These are phyloP conservation scores for Trypanosoma caninum DNA, from an alignment of 208 protist genomes.

Conservation along the genomic window DNA sequence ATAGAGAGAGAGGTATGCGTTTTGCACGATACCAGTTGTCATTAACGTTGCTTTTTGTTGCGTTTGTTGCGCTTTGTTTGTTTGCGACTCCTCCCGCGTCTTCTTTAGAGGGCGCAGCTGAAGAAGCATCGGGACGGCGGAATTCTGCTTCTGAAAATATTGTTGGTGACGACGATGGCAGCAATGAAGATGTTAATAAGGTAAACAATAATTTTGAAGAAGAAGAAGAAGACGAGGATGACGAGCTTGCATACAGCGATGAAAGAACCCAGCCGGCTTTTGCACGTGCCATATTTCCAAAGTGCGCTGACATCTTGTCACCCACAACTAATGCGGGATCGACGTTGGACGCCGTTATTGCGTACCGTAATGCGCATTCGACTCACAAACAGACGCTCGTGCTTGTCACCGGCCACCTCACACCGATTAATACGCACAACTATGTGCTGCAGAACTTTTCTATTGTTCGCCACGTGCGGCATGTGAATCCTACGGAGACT, in stretches of 20 bases:
- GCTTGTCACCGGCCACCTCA: slow-evolving; percentile 52
- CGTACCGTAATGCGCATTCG: slow-evolving; percentile 62
- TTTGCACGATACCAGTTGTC: neutral
- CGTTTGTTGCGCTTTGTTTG: slow-evolving; percentile 8
- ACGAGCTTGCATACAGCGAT: slow-evolving; percentile 2
- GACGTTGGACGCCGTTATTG: slow-evolving; percentile 41
- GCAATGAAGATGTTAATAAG: too few relatives aligned
- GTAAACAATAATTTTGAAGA: slow-evolving; percentile 8
- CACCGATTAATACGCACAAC: slow-evolving; percentile 35
- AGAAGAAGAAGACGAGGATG: slow-evolving; percentile 34
- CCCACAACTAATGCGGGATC: slow-evolving; percentile 50
- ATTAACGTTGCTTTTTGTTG: slow-evolving; percentile 5
- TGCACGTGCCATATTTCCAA: slow-evolving; percentile 55
- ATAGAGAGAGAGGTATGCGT: slow-evolving; percentile 2
- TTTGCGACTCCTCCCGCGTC: neutral
- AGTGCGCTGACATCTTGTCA: slow-evolving; percentile 28
- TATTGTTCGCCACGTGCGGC: slow-evolving; percentile 67
- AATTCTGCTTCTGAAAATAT: neutral
- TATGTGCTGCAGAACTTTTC: slow-evolving; percentile 88
- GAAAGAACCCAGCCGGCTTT: neutral
- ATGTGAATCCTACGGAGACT: slow-evolving; percentile 52
- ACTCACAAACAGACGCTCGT: slow-evolving; percentile 40
- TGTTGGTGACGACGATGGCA: neutral
- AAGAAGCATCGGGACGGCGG: neutral
- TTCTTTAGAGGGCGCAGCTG: neutral